Base-by-base conservation (phyloP, 176 grass and related monocot species). In the Otatea glauca region DNA sequence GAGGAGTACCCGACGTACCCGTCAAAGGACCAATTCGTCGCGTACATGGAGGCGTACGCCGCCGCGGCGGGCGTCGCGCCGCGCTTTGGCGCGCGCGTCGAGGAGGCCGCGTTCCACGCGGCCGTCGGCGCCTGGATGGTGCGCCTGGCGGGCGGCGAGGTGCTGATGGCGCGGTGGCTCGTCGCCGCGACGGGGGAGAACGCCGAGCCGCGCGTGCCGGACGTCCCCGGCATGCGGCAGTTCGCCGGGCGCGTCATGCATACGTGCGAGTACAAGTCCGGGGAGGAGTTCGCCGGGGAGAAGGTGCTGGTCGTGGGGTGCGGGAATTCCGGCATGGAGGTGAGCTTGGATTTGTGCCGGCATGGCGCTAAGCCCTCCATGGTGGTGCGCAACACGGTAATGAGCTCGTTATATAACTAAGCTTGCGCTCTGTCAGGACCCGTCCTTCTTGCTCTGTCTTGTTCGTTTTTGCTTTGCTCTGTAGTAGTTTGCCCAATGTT, bases 281-380 rank as follows among this genome's bases (percentile, higher is more conserved):
- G 96, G 18, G 85, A 81, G 23, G 84, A 86, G 42, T 96, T 96
- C n/a, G 69, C 78, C 9, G 88, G 90, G 16, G 61, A 88, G 65
- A 99, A 92, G 86, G 96, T 99, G 42, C 60, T 99, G 49, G 96
- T 99, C 14, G 70, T 99, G 0, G 96, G 96, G 4, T 99, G 96
- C 73, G 96, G 96, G 71, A 99, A 99, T 79, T 99, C 96, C 65
- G 96, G 96, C 69, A 99, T 96, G 96, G 96, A 99, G 90, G 91
- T 99, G 79, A 94, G 96, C 86, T 71, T 99, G 75, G 96, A 99
- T 86, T 88, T 99, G 83, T 94, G 93, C 80, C 72, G 88, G 37
- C 84, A 99, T 20, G 85, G 85, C 61, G 96, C 92, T 1, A 84
- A 49, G 77, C 93, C 96, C 6, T 86, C 84, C 42, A 78, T 99